Conservation (phyloP, 2,329 filamentous ascomycete species). For the Diaporthe batatas region DNA sequence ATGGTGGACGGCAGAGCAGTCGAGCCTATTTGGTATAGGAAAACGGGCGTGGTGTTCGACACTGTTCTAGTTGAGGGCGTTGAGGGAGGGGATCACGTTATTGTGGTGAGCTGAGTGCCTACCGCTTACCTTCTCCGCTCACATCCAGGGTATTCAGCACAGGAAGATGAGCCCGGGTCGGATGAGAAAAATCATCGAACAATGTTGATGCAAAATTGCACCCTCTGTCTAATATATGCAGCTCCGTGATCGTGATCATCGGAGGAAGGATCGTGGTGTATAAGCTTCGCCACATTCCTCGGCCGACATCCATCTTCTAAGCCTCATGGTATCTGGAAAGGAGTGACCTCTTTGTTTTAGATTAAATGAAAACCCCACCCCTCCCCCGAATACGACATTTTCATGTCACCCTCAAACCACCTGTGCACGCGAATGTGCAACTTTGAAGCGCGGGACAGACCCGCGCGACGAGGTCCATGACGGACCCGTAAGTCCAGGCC, state of each 20-base stretch:
- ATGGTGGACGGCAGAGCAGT: constrained; percentile 44
- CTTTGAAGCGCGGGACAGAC: background rate
- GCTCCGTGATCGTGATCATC: constrained; percentile 8
- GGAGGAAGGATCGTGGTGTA: constrained; percentile 26
- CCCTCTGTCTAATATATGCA: background rate
- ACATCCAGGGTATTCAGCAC: background rate
- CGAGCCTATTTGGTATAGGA: constrained; percentile 36
- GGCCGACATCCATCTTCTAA: background rate
- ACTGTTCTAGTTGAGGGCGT: constrained; percentile 38
- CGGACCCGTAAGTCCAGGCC: background rate
- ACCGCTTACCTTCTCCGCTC: background rate
- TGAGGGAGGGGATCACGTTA: constrained; percentile 36
- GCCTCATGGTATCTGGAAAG: constrained; percentile 20
- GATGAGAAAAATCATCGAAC: background rate
- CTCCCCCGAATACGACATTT: background rate
- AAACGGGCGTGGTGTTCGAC: constrained; percentile 39
- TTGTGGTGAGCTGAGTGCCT: constrained; percentile 37
- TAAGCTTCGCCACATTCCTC: constrained; percentile 1
- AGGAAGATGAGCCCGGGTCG: background rate
- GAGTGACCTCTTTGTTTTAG: background rate
- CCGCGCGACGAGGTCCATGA: background rate
- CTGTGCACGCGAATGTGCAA: background rate
- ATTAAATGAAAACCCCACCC: background rate
- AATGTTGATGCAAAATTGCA: constrained; percentile 1
- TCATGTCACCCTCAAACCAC: background rate